Conservation (phyloP, 2,329 filamentous ascomycete genomes). For the Pseudogymnoascus sp. region DNA sequence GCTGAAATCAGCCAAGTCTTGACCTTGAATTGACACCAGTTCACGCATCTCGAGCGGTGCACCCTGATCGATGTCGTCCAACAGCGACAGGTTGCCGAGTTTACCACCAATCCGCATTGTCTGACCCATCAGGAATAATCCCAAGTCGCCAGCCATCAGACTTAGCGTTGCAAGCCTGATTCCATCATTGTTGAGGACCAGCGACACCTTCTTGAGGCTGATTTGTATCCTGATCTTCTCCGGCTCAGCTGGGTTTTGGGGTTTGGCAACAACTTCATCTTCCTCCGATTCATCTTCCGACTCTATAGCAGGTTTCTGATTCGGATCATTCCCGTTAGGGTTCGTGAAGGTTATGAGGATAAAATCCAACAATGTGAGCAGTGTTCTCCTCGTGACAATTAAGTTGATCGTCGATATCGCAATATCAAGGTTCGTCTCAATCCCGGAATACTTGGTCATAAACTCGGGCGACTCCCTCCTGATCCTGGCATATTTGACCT, state of each 20-base stretch:
- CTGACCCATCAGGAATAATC: conserved; percentile 76
- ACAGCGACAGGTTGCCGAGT: conserved; percentile 77
- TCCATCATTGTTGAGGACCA: conserved; percentile 96
- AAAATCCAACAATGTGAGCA: conserved; percentile 89
- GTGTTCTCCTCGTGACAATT: conserved; percentile 84
- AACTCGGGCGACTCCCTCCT: conserved; percentile 91
- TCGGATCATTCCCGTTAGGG: conserved; percentile 41
- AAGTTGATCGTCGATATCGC: conserved; percentile 93
- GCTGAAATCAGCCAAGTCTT: conserved; percentile 91
- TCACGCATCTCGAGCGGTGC: conserved; percentile 73
- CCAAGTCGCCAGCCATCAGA: conserved; percentile 85
- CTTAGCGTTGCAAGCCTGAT: conserved; percentile 88
- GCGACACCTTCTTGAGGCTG: conserved; percentile 82
- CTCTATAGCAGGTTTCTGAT: conserved; percentile 32
- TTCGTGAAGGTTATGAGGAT: conserved; percentile 84
- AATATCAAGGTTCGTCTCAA: conserved; percentile 87
- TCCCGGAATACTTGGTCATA: conserved; percentile 80
- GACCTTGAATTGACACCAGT: conserved; percentile 87
- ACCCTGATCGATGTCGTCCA: conserved; percentile 91
- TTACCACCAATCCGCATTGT: conserved; percentile 82
- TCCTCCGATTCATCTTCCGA: conserved; percentile 24
- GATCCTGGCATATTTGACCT: conserved; percentile 82
- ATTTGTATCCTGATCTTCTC: conserved; percentile 78
- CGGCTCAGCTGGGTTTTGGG: conserved; percentile 30
- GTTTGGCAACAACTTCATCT: conserved; percentile 19